Evolutionary conservation across 495 filamentous ascomycete species (phyloP).

Genomic region (Pyrenula aspistea): DNA sequence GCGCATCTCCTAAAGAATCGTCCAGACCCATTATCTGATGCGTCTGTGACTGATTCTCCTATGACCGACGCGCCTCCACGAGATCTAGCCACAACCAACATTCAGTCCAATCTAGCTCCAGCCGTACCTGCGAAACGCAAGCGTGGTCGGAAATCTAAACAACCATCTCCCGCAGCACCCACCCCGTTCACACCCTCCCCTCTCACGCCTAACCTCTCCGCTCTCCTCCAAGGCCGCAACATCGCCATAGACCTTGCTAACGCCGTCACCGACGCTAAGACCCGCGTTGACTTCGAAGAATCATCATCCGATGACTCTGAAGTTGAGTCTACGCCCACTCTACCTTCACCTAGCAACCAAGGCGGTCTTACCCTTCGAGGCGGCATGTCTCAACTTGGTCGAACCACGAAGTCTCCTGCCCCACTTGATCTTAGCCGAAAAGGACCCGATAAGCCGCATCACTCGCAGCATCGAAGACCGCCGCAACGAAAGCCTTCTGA

Average conservation of each 20-base stretch:
- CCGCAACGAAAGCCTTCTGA: slow-evolving; percentile 11
- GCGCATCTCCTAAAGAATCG: slow-evolving; percentile 13
- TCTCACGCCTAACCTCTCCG: slow-evolving; percentile 65
- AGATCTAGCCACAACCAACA: slow-evolving; percentile 2
- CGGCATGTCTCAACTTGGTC: slow-evolving; percentile 9
- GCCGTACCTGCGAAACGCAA: slow-evolving; percentile 8
- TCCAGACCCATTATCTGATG: slow-evolving; percentile 1
- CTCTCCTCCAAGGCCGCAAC: slow-evolving; percentile 52
- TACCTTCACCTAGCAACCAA: not conserved
- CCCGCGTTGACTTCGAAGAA: slow-evolving; percentile 13
- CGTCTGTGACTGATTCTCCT: slow-evolving; percentile 1
- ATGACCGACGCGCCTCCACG: slow-evolving; percentile 4
- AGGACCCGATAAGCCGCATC: slow-evolving; percentile 9
- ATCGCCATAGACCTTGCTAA: slow-evolving; percentile 50
- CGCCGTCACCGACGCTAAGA: slow-evolving; percentile 39
- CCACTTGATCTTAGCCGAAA: slow-evolving; percentile 34
- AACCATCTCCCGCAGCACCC: slow-evolving; percentile 3
- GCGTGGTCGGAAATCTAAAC: not conserved
- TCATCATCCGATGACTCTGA: slow-evolving; percentile 23
- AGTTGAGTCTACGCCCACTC: slow-evolving; percentile 3
- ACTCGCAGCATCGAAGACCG: slow-evolving; percentile 6
- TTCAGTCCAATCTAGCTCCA: slow-evolving; percentile 13
- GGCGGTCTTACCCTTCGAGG: slow-evolving; percentile 4
- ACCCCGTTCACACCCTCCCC: slow-evolving; percentile 45
- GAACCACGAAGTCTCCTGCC: not conserved